Base-by-base conservation (phyloP, 352 stramenopile species). In the Pythium brassicae region DNA sequence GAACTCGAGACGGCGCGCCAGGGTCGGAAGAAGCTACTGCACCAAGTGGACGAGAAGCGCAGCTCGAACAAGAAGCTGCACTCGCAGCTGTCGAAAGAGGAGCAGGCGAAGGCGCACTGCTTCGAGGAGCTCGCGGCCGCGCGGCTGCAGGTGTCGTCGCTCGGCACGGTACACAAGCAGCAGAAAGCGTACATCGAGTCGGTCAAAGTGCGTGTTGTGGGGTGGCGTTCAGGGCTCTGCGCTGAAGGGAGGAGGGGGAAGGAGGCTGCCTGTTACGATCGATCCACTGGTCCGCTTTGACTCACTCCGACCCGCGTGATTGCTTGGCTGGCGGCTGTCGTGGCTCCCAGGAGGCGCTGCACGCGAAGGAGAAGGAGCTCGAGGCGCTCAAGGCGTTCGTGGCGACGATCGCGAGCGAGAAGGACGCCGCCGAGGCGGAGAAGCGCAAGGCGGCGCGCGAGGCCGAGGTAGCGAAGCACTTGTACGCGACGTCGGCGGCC, bases 31-130 rank as follows among this genome's bases (percentile, higher is more conserved):
- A 94, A 92, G 58, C 70, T 87, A 17, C 23, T 83, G 32, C 73
- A 88, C 50, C 84, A 94, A 49, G 66, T 93, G 27, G 78, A 90
- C 35, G 83, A 92, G 34, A 91, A 89, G 32, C 78, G 84, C n/a
- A 86, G 76, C 23, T 69, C 74, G 15, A 78, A 77, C 42, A 87
- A 88, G 65, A 92, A 92, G 46, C 61, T 92, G 50, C 69, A 89
- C 45, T 78, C 68, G 4, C 63, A 89, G 25, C 44, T 89, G 23
- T 69, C 80, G 17, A 87, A 80, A 39, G 77, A 89, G 32, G 71
- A 85, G 35, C 79, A 90, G 47, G 69, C 74, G 2, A 90, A 89
- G 51, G 65, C 70, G 8, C 74, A 90, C 20, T 86, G 69, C 47
- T 89, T 90, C 45, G 84, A 94, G 58, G 84, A 94, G 53, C 57